phyloP scores from a whole-genome alignment of 257 asterid species.

The Thymus quinquecostatus region DNA sequence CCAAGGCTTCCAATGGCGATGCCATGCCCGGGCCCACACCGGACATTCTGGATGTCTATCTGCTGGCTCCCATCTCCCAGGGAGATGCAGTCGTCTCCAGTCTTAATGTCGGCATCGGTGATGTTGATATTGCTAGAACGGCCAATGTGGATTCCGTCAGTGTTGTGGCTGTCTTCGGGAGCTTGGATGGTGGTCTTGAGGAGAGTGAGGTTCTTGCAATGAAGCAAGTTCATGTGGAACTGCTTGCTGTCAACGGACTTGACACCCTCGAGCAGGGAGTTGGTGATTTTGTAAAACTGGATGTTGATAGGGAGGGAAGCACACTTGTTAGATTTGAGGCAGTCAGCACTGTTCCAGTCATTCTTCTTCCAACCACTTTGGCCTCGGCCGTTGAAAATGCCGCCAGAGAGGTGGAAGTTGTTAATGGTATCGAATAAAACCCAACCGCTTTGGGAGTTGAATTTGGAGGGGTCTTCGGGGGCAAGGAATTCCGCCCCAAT shows the following conservation, averaged over 20 bases:
- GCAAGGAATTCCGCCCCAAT: not conserved
- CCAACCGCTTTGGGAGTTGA: not conserved
- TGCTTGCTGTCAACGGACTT: slow-evolving; percentile 40
- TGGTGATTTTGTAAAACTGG: slow-evolving; percentile 19
- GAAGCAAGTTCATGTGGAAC: slow-evolving; percentile 43
- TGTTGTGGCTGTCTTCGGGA: slow-evolving; percentile 45
- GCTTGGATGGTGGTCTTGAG: slow-evolving; percentile 29
- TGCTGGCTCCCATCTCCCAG: slow-evolving; percentile 40
- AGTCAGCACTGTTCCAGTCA: not conserved
- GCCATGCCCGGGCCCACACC: slow-evolving; percentile 57
- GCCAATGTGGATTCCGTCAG: slow-evolving; percentile 52
- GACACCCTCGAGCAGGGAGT: slow-evolving; percentile 29
- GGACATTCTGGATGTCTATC: slow-evolving; percentile 29
- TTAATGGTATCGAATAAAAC: not conserved
- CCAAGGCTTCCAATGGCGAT: slow-evolving; percentile 51
- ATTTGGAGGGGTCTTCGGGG: not conserved
- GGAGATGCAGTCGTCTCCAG: slow-evolving; percentile 54
- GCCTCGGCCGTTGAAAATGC: not conserved
- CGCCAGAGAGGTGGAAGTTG: not conserved
- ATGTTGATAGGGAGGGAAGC: not conserved
- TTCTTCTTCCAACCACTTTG: not conserved
- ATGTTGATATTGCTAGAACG: slow-evolving; percentile 33
- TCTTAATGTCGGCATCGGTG: slow-evolving; percentile 28
- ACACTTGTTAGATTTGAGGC: not conserved
- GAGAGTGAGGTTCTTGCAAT: slow-evolving; percentile 40